phyloP scores from a whole-genome alignment of 345 rosid genomes.

The Bruguiera gymnorhiza region DNA sequence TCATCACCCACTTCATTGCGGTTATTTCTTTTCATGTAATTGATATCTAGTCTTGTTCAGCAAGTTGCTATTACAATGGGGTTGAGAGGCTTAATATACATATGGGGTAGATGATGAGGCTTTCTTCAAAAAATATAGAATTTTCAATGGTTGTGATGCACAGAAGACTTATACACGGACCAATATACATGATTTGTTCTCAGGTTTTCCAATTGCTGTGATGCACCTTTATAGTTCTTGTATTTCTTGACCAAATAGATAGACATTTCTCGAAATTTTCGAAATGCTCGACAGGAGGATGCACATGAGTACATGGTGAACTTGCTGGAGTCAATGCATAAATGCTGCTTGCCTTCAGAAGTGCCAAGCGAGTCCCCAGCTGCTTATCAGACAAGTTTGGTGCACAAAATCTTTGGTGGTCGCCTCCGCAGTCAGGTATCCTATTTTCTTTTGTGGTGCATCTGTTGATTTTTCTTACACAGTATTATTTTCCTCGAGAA shows the following conservation, averaged over 20 bases:
- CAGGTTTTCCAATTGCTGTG: too few relatives aligned
- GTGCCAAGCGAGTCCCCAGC: conserved; percentile 80
- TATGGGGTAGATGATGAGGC: too few relatives aligned
- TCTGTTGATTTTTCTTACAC: background rate
- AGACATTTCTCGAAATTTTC: conserved; percentile 88
- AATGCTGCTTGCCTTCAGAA: conserved; percentile 91
- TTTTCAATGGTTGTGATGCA: too few relatives aligned
- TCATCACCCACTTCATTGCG: background rate
- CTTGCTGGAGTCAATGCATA: conserved; percentile 95
- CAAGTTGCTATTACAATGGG: too few relatives aligned
- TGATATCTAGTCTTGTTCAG: too few relatives aligned
- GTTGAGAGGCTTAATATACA: too few relatives aligned
- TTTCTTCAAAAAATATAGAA: too few relatives aligned
- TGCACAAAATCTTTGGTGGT: conserved; percentile 97
- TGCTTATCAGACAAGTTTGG: conserved; percentile 91
- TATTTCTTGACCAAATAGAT: conserved; percentile 38
- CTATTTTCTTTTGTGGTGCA: background rate
- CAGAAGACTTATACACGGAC: too few relatives aligned
- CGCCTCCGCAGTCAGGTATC: conserved; percentile 83
- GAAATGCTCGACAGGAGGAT: conserved; percentile 81
- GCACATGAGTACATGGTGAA: conserved; percentile 97
- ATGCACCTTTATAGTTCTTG: conserved; percentile 8
- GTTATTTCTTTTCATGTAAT: too few relatives aligned
- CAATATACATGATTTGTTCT: too few relatives aligned
- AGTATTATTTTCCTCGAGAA: too few relatives aligned